Evolutionary conservation across 495 filamentous ascomycete genomes (phyloP), one percentile per base, ranked within the genome.

Genomic region (Clohesyomyces aquaticus): DNA sequence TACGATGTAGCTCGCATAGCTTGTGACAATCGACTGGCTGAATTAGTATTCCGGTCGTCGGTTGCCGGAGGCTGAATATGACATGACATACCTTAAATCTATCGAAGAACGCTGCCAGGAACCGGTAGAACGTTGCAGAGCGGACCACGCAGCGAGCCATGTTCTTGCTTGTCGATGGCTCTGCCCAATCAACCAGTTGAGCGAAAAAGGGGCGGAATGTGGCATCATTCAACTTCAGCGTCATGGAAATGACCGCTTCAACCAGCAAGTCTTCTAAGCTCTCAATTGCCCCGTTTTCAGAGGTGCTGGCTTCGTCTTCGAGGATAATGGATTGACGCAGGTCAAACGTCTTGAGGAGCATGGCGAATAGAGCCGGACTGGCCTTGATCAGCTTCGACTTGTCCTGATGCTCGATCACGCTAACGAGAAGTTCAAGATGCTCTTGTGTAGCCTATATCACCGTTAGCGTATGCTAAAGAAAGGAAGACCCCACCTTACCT

Each of bases 221-320:
- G n/a, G 88, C 85, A 74, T 98, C 95, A 75, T 96, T 98, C 21
- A 98, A 82, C 81, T 97, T 97, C 77, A 95, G 90, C 52, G 94
- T 89, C 86, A 96, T 93, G 73, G 91, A 88, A 41, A 98, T 84
- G 0, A 85, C 86, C 1, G 86, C 80, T 11, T 87, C 80, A 66
- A 90, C 85, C 55, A 90, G 66, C 2, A 77, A 70, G 28, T 77
- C 77, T 73, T 96, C 91, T n/a, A 90, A 78, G 49, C 82, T 79
- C 25, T 83, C 78, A 27, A 92, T 70, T 38, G 84, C 81, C 4
- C 77, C 76, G 27, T 77, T 74, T 25, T 79, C 74, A 27, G 80
- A 80, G 32, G 66, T 69, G 16, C n/a, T n/a, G n/a, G 79, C 73
- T 8, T 76, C 67, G 4, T 76, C 64, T 0, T 69, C 27, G 1